Conservation (phyloP, 208 protist genomes). For the Wallacemonas rigidus region DNA sequence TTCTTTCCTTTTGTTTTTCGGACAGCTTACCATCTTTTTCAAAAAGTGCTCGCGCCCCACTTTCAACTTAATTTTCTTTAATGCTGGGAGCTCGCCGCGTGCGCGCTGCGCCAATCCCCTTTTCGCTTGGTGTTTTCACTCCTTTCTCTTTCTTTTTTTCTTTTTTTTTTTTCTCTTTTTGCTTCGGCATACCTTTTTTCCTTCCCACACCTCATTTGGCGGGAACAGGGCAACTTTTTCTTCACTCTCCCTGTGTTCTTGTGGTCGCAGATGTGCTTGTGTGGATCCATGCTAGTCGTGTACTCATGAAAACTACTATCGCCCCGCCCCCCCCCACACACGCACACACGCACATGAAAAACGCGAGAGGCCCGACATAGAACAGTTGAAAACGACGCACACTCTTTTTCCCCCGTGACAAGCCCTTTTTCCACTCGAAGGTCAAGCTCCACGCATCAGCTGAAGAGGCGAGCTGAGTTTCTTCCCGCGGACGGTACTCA, state of each 20-base stretch:
- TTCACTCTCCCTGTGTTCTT: slow-evolving; percentile 18
- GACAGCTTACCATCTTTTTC: background rate
- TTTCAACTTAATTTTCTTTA: slow-evolving; percentile 18
- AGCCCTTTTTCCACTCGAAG: background rate
- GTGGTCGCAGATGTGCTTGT: no score
- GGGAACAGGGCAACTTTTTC: background rate
- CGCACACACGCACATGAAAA: background rate
- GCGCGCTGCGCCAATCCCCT: background rate
- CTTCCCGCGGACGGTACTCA: no score
- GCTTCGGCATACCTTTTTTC: slow-evolving; percentile 4
- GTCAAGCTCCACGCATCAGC: no score
- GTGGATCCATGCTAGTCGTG: background rate
- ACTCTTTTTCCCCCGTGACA: background rate
- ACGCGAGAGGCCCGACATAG: background rate
- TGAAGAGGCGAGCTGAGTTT: no score
- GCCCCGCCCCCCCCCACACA: no score
- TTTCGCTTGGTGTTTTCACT: background rate
- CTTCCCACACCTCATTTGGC: slow-evolving; percentile 15
- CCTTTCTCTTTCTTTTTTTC: background rate
- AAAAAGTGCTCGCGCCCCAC: background rate
- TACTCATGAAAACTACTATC: slow-evolving; percentile 1
- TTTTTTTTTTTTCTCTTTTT: slow-evolving; percentile 14
- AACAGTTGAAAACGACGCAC: slow-evolving; percentile 3
- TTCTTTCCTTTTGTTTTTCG: background rate
- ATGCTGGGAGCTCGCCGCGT: background rate